phyloP scores from a whole-genome alignment of 345 rosid species.

The Corchorus olitorius region DNA sequence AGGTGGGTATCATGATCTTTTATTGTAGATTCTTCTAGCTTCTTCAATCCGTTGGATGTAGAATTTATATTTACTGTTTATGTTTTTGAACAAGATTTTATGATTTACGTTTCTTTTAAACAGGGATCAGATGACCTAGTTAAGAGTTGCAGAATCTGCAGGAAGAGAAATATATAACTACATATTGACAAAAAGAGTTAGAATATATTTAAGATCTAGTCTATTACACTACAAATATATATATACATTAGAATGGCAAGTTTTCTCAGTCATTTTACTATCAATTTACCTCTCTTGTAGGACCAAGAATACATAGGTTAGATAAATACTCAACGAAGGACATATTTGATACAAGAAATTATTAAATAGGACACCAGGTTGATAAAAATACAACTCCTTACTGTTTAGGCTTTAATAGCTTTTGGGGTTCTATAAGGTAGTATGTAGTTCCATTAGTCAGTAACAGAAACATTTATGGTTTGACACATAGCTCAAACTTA shows the following conservation, averaged over 20 bases:
- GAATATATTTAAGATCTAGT: neutral
- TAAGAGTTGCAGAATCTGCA: neutral
- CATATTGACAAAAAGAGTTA: neutral
- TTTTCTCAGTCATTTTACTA: neutral
- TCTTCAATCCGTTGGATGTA: constrained; percentile 5
- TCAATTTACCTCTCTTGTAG: neutral
- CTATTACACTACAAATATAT: neutral
- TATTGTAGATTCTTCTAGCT: constrained; percentile 2
- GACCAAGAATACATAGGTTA: neutral
- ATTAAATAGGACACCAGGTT: neutral
- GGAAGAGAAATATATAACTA: neutral
- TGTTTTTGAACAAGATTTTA: neutral
- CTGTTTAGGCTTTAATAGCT: neutral
- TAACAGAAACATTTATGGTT: neutral
- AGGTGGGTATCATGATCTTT: constrained; percentile 42
- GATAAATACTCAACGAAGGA: neutral
- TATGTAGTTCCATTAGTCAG: neutral
- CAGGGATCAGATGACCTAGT: neutral
- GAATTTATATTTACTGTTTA: neutral
- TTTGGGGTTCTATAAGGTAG: constrained; percentile 3
- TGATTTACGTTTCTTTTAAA: neutral
- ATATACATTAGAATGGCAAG: neutral
- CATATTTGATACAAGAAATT: constrained; percentile 8
- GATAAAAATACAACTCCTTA: neutral
- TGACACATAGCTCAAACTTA: neutral